Evolutionary conservation across 257 asterid species (phyloP).

Genomic region (Marsdenia floribunda): DNA sequence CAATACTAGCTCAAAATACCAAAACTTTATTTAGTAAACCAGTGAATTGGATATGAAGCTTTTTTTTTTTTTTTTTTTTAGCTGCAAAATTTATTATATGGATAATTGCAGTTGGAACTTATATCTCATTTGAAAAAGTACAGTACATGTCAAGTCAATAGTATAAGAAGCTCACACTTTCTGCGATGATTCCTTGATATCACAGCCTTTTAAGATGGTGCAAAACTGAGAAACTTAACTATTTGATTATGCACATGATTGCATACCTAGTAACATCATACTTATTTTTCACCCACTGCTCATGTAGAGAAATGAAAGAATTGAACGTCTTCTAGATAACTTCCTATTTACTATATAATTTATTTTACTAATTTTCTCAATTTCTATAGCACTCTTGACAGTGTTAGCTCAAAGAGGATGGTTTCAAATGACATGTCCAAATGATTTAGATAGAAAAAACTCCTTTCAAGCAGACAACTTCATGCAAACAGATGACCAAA

Average conservation of each 20-base stretch:
- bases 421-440: slow-evolving; percentile 46
- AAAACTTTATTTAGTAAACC: background rate
- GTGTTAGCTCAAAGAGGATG: slow-evolving; percentile 76
- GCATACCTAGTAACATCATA: background rate
- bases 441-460: slow-evolving; percentile 26
- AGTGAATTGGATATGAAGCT: background rate
- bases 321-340: background rate
- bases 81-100: background rate
- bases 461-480: slow-evolving; percentile 48
- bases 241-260: background rate
- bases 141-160: background rate
- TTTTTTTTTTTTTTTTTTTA: no score
- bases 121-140: background rate
- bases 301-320: background rate
- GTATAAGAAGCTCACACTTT: background rate
- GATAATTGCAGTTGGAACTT: background rate
- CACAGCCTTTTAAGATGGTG: background rate
- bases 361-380: slow-evolving; percentile 12
- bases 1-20: background rate
- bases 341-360: background rate
- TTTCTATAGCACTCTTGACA: slow-evolving; percentile 68
- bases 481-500: slow-evolving; percentile 48
- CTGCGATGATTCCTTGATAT: background rate
- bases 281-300: slow-evolving; percentile 6
- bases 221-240: no score